phyloP scores from a whole-genome alignment of 78 protist genomes.

The Cyanophora paradoxa region DNA sequence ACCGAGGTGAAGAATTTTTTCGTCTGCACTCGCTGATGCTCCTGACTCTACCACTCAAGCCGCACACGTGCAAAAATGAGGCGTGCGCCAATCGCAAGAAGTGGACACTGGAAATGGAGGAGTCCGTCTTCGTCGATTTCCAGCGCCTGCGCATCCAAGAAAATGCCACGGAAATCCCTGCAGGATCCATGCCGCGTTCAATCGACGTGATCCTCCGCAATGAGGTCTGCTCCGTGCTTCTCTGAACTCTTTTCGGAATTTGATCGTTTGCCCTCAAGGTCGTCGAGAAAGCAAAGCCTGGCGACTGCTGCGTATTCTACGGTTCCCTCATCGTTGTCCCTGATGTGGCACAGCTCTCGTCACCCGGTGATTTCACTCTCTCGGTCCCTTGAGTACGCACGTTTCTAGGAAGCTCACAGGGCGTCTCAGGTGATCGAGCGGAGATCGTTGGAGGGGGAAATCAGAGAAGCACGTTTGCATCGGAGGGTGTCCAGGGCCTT shows the following conservation, averaged over 20 bases:
- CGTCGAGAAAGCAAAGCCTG: conserved; percentile 94
- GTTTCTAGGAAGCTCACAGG: too few species aligned
- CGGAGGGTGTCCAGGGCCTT: conserved; percentile 86
- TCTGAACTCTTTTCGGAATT: background rate
- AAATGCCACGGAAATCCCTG: conserved; percentile 41
- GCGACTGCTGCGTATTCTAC: conserved; percentile 81
- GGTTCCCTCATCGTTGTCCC: conserved; percentile 97
- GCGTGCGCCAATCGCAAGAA: conserved; percentile 58
- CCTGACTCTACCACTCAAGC: background rate
- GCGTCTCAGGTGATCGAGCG: too few species aligned
- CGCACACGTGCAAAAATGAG: conserved; percentile 2
- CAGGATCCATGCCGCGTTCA: conserved; percentile 94
- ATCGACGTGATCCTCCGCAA: conserved; percentile 21
- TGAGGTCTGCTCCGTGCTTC: background rate
- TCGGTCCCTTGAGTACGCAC: too few species aligned
- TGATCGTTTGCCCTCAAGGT: conserved; percentile 34
- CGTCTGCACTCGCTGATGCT: background rate
- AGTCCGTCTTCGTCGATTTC: conserved; percentile 86
- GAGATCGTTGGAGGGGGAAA: too few species aligned
- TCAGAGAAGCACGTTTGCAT: background rate
- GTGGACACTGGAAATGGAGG: conserved; percentile 62
- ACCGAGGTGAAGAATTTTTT: conserved; percentile 50
- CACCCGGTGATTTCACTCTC: too few species aligned
- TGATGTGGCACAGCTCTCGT: conserved; percentile 67
- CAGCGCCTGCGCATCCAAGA: conserved; percentile 88